These are phyloP conservation scores for Actinidia chinensis DNA, from an alignment of 179 eudicot genomes.

Conservation along the genomic window DNA sequence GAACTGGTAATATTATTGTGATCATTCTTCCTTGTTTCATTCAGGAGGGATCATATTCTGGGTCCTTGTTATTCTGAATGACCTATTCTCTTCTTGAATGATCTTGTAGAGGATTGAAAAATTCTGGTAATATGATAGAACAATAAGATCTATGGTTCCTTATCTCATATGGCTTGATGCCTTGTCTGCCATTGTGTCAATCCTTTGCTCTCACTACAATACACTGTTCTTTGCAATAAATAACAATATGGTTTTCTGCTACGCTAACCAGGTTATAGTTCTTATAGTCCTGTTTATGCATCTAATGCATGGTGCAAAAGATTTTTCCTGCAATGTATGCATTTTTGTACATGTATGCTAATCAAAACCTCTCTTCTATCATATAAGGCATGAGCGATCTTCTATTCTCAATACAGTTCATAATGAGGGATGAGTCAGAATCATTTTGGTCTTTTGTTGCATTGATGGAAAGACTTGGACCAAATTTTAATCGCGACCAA, in stretches of 20 bases:
- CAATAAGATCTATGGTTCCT: neutral
- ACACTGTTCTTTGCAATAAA: neutral
- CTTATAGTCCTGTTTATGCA: neutral
- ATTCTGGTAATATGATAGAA: constrained; percentile 4
- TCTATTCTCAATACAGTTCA: constrained; percentile 76
- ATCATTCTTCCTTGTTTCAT: neutral
- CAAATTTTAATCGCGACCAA: constrained; percentile 97
- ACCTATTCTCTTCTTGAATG: neutral
- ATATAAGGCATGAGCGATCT: constrained; percentile 95
- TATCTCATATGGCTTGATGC: neutral
- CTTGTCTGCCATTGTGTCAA: neutral
- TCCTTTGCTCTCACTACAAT: neutral
- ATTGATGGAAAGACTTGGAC: constrained; percentile 94
- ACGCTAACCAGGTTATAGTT: neutral
- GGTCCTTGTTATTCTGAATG: neutral
- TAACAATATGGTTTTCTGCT: neutral
- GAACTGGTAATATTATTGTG: neutral
- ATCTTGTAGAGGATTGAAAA: neutral
- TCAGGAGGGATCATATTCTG: neutral
- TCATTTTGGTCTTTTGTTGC: constrained; percentile 96
- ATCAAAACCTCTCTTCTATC: constrained; percentile 11
- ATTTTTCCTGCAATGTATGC: neutral
- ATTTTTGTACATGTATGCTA: neutral
- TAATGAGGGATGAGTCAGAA: constrained; percentile 87
- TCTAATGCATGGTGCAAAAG: neutral